phyloP scores from a whole-genome alignment of 129 eudicot species.

The Lonicera japonica region DNA sequence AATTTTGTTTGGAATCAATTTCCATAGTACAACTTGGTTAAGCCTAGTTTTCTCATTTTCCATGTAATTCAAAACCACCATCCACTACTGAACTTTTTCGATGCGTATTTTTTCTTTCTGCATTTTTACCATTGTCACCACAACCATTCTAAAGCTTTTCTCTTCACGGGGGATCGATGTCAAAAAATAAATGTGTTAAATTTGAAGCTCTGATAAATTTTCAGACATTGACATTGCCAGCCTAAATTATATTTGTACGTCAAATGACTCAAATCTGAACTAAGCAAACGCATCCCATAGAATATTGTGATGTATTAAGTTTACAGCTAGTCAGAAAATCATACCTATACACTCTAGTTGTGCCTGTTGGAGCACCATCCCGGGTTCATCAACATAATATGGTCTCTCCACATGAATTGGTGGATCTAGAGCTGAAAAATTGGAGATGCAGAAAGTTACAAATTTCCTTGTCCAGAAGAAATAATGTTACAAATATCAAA shows the following conservation, averaged over 20 bases:
- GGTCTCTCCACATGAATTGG: conserved; percentile 38
- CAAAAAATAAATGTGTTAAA: not conserved
- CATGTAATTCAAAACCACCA: no score
- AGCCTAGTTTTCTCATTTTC: no score
- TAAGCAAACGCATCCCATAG: not conserved
- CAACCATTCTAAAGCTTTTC: no score
- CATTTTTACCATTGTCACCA: no score
- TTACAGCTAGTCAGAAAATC: conserved; percentile 1
- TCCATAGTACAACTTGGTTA: no score
- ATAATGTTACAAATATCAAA: not conserved
- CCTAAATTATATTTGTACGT: not conserved
- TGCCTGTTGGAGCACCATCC: conserved; percentile 40
- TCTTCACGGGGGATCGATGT: no score
- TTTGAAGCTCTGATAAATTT: not conserved
- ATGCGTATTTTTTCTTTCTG: no score
- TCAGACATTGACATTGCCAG: not conserved
- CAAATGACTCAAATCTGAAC: not conserved
- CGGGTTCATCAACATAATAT: conserved; percentile 41
- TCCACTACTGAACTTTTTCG: no score
- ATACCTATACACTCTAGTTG: conserved; percentile 67
- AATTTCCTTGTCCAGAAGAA: not conserved
- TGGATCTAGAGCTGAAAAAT: conserved; percentile 20
- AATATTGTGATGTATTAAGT: no score
- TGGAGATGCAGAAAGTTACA: not conserved
- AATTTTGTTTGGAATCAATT: no score